Percentiles rank a stretch among this genome's conserved stretches.
Evolutionary conservation across 2,329 filamentous ascomycete genomes (phyloP).

Genomic region (Balansia obtecta): DNA sequence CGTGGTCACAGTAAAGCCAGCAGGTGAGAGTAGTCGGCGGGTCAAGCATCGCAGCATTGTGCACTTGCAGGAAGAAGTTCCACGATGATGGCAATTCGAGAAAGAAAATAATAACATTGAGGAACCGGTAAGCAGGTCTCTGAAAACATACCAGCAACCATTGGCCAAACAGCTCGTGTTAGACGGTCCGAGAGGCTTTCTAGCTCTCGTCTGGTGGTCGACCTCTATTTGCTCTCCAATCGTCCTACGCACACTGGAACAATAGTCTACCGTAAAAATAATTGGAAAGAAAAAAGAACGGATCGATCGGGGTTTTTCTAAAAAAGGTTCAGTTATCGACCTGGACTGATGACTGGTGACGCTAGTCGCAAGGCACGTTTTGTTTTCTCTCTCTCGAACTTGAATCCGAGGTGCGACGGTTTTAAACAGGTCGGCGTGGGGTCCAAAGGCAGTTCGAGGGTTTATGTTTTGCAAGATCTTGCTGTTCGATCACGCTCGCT

Average conservation of each 20-base stretch:
- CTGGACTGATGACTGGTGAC: background rate
- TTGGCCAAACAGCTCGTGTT: background rate
- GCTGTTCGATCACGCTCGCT: background rate
- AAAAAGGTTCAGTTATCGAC: background rate
- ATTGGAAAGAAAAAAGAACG: background rate
- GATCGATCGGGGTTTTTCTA: background rate
- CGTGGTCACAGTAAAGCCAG: background rate
- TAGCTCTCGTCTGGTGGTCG: background rate
- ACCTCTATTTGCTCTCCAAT: too few relatives aligned
- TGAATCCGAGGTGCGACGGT: slow-evolving; percentile 1
- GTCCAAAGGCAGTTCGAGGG: background rate
- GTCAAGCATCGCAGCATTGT: background rate
- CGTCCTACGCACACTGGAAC: background rate
- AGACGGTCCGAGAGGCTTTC: background rate
- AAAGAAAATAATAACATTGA: background rate
- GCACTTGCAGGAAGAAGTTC: background rate
- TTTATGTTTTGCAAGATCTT: background rate
- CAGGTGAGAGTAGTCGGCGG: background rate
- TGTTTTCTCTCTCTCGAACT: slow-evolving; percentile 5
- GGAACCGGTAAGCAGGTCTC: background rate
- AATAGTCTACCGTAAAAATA: background rate
- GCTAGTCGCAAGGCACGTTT: slow-evolving; percentile 2
- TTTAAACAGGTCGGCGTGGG: background rate
- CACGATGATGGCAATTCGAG: background rate
- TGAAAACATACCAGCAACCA: background rate